Conservation (phyloP, 78 protist genomes). For the Anaeramoeba ignava region DNA sequence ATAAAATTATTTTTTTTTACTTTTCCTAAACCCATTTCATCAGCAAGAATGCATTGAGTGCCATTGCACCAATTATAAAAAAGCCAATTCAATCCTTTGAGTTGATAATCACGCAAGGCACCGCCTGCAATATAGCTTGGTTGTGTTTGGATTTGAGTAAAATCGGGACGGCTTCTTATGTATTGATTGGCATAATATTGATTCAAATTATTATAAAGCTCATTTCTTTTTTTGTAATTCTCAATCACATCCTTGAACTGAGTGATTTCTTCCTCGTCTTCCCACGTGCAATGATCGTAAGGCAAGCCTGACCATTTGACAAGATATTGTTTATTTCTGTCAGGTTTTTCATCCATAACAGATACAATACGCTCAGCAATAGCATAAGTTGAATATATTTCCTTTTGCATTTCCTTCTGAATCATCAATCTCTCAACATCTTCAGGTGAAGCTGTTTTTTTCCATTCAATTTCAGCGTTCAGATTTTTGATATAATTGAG, state of each 20-base stretch:
- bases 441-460: background rate
- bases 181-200: background rate
- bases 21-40: constrained; percentile 1
- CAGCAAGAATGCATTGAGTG: background rate
- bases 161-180: background rate
- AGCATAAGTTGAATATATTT: background rate
- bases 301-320: constrained; percentile 61
- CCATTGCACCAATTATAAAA: background rate
- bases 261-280: constrained; percentile 6
- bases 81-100: background rate
- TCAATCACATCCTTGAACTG: background rate
- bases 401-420: background rate
- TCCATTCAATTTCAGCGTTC: background rate
- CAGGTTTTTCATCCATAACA: background rate
- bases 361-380: background rate
- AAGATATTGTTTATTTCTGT: constrained; percentile 25
- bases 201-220: too few species aligned
- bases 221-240: background rate
- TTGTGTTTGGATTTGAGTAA: background rate
- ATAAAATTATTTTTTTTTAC: too few species aligned
- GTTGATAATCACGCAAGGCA: background rate
- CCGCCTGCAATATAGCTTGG: background rate
- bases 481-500: background rate
- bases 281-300: constrained; percentile 75
- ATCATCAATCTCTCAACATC: background rate